A percentile compares a stretch with the other conserved stretches of the same genome.
phyloP scores from a whole-genome alignment of 176 grass and related monocot genomes.

The Musa troglodytarum region DNA sequence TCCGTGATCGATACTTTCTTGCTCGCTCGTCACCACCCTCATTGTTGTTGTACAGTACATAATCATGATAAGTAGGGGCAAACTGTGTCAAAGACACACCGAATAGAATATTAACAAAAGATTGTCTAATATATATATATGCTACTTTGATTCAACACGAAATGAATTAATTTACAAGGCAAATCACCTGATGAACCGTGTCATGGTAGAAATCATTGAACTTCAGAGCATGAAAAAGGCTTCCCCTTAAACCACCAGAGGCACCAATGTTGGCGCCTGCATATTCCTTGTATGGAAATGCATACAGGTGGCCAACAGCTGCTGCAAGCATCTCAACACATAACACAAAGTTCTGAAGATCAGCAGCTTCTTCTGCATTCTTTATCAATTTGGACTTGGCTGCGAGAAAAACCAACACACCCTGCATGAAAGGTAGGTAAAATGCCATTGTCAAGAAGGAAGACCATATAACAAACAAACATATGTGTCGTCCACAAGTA shows the following conservation, averaged over 20 bases:
- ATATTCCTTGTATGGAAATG: constrained; percentile 96
- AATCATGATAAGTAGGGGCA: constrained; percentile 90
- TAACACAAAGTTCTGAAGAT: constrained; percentile 80
- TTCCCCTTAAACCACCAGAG: constrained; percentile 57
- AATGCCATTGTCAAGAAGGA: constrained; percentile 7
- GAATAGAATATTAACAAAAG: background rate
- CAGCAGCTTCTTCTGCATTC: constrained; percentile 75
- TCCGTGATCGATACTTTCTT: constrained; percentile 60
- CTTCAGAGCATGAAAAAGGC: constrained; percentile 59
- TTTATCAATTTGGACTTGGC: constrained; percentile 87
- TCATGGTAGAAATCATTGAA: constrained; percentile 89
- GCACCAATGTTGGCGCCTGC: constrained; percentile 56
- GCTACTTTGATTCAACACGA: background rate
- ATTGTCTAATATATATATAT: background rate
- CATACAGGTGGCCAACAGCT: constrained; percentile 64
- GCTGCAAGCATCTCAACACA: constrained; percentile 97
- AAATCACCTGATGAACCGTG: constrained; percentile 86
- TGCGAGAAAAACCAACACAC: constrained; percentile 92
- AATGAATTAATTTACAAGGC: background rate
- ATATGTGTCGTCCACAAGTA: no score
- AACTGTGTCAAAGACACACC: constrained; percentile 28
- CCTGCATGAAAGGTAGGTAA: constrained; percentile 30
- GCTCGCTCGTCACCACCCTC: constrained; percentile 34
- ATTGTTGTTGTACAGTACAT: constrained; percentile 76
- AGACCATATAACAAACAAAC: background rate